Base-by-base conservation (phyloP, 106 monocot species). In the Acorus calamus region DNA sequence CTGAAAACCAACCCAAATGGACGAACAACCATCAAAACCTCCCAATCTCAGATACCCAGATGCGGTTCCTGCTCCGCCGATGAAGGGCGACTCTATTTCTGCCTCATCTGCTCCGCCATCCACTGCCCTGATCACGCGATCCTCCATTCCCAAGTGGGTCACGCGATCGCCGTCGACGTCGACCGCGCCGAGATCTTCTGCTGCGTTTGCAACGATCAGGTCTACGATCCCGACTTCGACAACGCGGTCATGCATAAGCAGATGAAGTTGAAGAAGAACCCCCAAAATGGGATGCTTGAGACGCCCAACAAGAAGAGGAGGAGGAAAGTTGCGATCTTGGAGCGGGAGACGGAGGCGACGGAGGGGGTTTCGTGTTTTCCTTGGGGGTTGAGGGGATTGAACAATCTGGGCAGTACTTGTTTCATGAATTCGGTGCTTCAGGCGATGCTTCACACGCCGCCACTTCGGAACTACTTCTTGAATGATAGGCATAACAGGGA, bases 401-500 rank as follows among this genome's bases (percentile, higher is more conserved):
- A 79, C 58, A 86, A 86, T 71, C 57, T 86, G 75, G 86, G 86
- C 6, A 86, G 62, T 54, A 86, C 86, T 41, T 86, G 86, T 55
- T 86, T 79, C 64, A 79, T 86, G 86, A 86, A 82, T 64, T 86
- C 86, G 11, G 73, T 86, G 0, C 72, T 86, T 4, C 82, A 86
- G 70, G 82, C 78, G 50, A 50, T 86, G 60, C 57, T 86, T 47
- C 86, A 86, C 61, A 71, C 82, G 10, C 74, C 76, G 60, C 86
- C 76, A 1, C 50, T 82, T 47, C 73, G 49, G 47, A 73, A 79
- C 44, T 73, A 86, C 67, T 86, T 86, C 61, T 60, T 79, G 56
- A 66, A 53, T 10, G 73, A 76, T 64, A 55, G 59, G n/a, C 79
- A 79, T 48, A 56, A 65, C 5, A 49, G 71, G 44, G 73, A 74